Evolutionary conservation across 208 protist species (phyloP).

Genomic region (Crithidia sp.): DNA sequence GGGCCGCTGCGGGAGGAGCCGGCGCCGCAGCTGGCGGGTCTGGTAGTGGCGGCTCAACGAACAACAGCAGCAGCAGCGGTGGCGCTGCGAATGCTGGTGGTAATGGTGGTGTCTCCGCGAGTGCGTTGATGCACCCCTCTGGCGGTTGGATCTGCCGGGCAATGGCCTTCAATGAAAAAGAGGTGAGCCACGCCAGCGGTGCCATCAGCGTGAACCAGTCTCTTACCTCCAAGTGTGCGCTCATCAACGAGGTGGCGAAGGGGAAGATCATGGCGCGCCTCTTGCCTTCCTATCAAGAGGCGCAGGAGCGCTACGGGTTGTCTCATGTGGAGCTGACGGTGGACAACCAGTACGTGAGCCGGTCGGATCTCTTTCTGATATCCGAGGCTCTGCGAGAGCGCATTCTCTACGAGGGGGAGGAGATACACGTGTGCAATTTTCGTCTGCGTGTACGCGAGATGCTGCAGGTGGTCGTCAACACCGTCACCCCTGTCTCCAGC

Average conservation of each 20-base stretch:
- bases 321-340: conserved; percentile 85
- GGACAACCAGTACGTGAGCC: conserved; percentile 74
- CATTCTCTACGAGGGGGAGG: conserved; percentile 82
- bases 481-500: neutral
- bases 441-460: conserved; percentile 75
- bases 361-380: conserved; percentile 84
- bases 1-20: neutral
- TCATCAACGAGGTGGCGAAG: conserved; percentile 84
- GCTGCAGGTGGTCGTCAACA: conserved; percentile 34
- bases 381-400: conserved; percentile 68
- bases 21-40: neutral
- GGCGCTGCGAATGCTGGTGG: neutral
- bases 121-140: conserved; percentile 42
- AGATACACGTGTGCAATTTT: conserved; percentile 70
- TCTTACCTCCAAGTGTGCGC: conserved; percentile 58
- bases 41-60: neutral
- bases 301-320: conserved; percentile 71
- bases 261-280: conserved; percentile 65
- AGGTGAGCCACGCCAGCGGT: conserved; percentile 67
- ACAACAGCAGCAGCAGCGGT: neutral
- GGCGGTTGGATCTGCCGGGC: conserved; percentile 86
- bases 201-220: conserved; percentile 83
- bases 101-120: neutral
- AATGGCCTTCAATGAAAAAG: conserved; percentile 72
- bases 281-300: conserved; percentile 60